These are phyloP conservation scores for Saccharomycopsis sp. DNA, from an alignment of 805 yeast species.

Conservation along the genomic window DNA sequence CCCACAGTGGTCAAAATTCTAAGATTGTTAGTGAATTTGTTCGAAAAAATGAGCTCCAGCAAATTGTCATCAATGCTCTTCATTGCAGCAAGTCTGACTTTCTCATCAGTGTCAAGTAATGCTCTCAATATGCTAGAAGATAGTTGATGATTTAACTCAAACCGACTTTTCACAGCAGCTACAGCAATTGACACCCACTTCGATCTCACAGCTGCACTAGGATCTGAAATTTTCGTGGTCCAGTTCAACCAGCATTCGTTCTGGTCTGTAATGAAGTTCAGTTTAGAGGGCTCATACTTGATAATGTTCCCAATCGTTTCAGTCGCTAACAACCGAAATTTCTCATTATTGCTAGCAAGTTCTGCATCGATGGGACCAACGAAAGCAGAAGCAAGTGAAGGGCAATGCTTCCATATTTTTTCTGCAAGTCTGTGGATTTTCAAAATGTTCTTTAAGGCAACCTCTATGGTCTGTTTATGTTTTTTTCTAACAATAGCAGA, in stretches of 20 bases:
- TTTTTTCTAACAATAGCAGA: slow-evolving; percentile 1
- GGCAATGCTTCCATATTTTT: slow-evolving; percentile 69
- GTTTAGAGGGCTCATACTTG: slow-evolving; percentile 36
- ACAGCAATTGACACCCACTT: slow-evolving; percentile 62
- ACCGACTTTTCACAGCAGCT: slow-evolving; percentile 35
- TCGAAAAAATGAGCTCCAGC: slow-evolving; percentile 34
- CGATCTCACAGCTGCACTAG: slow-evolving; percentile 51
- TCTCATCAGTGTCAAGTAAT: slow-evolving; percentile 65
- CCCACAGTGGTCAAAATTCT: slow-evolving; percentile 45
- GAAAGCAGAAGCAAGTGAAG: slow-evolving; percentile 63
- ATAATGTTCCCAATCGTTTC: slow-evolving; percentile 63
- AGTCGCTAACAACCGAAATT: slow-evolving; percentile 59
- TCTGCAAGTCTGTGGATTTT: slow-evolving; percentile 56
- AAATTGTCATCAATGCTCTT: slow-evolving; percentile 40
- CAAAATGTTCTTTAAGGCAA: slow-evolving; percentile 34
- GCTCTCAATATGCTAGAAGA: slow-evolving; percentile 55
- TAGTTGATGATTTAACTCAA: slow-evolving; percentile 42
- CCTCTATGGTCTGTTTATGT: slow-evolving; percentile 9
- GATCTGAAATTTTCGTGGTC: slow-evolving; percentile 68
- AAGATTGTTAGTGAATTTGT: slow-evolving; percentile 33
- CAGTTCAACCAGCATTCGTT: slow-evolving; percentile 57
- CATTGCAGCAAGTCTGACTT: slow-evolving; percentile 58
- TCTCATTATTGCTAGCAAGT: slow-evolving; percentile 58
- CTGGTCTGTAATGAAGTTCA: slow-evolving; percentile 52
- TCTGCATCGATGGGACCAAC: slow-evolving; percentile 78